Evolutionary conservation across 345 rosid species (phyloP).

Genomic region (Populus euphratica): DNA sequence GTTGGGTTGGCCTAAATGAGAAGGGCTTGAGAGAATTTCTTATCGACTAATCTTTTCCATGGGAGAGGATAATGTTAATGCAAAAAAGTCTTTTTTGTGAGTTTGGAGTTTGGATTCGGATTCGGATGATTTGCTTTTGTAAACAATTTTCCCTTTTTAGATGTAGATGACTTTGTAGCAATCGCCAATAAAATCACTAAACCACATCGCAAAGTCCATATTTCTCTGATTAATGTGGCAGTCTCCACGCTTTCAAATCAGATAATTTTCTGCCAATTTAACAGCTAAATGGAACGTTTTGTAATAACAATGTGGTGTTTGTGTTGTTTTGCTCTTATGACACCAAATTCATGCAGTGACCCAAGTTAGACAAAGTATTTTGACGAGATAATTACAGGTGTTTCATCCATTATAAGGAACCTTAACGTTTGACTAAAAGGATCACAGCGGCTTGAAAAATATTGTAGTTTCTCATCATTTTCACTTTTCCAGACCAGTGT

Average conservation of each 20-base stretch:
- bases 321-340: not conserved
- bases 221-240: not conserved
- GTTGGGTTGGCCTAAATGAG: slow-evolving; percentile 68
- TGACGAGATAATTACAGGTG: no score
- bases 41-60: slow-evolving; percentile 11
- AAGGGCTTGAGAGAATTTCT: not conserved
- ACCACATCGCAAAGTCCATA: slow-evolving; percentile 9
- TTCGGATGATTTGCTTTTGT: slow-evolving; percentile 18
- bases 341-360: no score
- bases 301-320: not conserved
- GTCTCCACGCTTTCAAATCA: not conserved
- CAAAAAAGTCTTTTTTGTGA: not conserved
- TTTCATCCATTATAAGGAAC: not conserved
- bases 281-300: not conserved
- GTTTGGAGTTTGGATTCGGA: not conserved
- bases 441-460: not conserved
- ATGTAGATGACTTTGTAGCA: slow-evolving; percentile 22
- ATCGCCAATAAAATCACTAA: slow-evolving; percentile 29
- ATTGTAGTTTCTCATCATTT: not conserved
- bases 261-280: not conserved
- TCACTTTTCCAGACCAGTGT: not conserved
- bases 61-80: slow-evolving; percentile 24
- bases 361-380: no score
- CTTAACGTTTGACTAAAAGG: not conserved
- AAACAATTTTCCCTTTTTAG: slow-evolving; percentile 20